These are phyloP conservation scores for Metschnikowia amazonensis DNA, from an alignment of 805 yeast genomes.

Conservation along the genomic window DNA sequence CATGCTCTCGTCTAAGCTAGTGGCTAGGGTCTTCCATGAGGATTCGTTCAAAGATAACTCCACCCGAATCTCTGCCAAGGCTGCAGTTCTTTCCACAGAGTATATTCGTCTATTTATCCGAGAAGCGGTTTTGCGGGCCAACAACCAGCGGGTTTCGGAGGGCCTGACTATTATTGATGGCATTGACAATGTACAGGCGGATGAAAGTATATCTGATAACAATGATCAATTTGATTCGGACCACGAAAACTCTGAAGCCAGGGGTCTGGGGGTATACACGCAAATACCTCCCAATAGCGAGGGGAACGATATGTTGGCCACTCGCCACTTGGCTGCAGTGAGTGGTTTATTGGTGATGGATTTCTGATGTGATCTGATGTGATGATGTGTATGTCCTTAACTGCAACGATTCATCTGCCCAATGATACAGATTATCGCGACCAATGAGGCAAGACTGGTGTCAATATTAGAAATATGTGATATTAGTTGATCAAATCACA, in stretches of 20 bases:
- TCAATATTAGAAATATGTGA: too few relatives aligned
- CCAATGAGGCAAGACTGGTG: too few relatives aligned
- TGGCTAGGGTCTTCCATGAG: slow-evolving; percentile 51
- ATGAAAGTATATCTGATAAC: slow-evolving; percentile 7
- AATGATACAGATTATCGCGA: too few relatives aligned
- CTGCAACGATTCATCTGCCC: too few relatives aligned
- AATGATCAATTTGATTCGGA: slow-evolving; percentile 11
- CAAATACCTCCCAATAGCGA: slow-evolving; percentile 14
- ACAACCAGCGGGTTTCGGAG: slow-evolving; percentile 44
- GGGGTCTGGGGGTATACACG: slow-evolving; percentile 17
- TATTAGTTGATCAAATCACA: too few relatives aligned
- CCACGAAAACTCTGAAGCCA: slow-evolving; percentile 14
- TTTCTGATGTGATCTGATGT: too few relatives aligned
- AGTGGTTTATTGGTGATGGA: slow-evolving; percentile 58
- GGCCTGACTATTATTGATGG: slow-evolving; percentile 29
- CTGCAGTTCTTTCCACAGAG: slow-evolving; percentile 49
- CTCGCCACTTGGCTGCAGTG: slow-evolving; percentile 50
- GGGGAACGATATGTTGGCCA: slow-evolving; percentile 41
- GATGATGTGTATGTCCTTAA: too few relatives aligned
- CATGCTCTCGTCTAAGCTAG: slow-evolving; percentile 28
- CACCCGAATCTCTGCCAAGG: slow-evolving; percentile 46
- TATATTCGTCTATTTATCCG: slow-evolving; percentile 53
- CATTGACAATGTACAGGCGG: slow-evolving; percentile 26
- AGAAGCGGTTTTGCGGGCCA: slow-evolving; percentile 57
- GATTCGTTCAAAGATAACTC: slow-evolving; percentile 44